Evolutionary conservation across 192 early-diverging fungal genomes (phyloP), one percentile per base, ranked within the genome.

Genomic region (Umbelopsis ramanniana): DNA sequence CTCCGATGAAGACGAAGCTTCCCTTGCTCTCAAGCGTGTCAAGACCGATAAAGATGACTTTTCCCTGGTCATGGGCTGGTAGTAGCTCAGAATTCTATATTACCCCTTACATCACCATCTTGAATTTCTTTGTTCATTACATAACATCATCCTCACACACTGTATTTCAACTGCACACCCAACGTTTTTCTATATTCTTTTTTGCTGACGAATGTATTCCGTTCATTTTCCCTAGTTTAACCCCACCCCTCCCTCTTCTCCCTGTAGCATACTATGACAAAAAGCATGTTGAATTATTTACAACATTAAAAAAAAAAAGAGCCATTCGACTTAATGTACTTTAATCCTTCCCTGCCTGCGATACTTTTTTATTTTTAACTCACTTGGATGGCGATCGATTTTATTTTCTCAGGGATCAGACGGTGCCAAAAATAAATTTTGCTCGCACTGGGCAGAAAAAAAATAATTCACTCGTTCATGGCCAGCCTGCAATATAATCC

Each of bases 21-120:
- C 17, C 26, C 15, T 5, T 19, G 33, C 57, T 37, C 26, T 63
- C 29, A 63, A 63, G 33, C 57, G 57, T 5, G 57, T 35, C 17
- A 63, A 63, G 33, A 7, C 17, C 1, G 57, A 63, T 19, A 63
- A 63, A 14, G 57, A 63, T 26, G 29, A 63, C 7, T 35, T 63
- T 7, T 63, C 57, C 33, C 57, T 63, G 10, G 33, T 63, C 33
- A 63, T 63, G 57, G 57, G 57, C 26, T 63, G 57, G 57, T 63
- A 63, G 57, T 63, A 63, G 57, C 33, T 37, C 35, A 19, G 12
- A 63, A 14, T 12, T 37, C 15, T 63, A 29, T 35, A 4, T 35
- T 63, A 5, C 19, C 17, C 57, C 26, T 12, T 63, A 63, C 33
- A 37, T 63, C n/a, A 17, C 46, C 0, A 3, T 17, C 46, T 21